Base-by-base conservation (phyloP, 1,284 basidiomycete species). In the Inonotus hispidus region DNA sequence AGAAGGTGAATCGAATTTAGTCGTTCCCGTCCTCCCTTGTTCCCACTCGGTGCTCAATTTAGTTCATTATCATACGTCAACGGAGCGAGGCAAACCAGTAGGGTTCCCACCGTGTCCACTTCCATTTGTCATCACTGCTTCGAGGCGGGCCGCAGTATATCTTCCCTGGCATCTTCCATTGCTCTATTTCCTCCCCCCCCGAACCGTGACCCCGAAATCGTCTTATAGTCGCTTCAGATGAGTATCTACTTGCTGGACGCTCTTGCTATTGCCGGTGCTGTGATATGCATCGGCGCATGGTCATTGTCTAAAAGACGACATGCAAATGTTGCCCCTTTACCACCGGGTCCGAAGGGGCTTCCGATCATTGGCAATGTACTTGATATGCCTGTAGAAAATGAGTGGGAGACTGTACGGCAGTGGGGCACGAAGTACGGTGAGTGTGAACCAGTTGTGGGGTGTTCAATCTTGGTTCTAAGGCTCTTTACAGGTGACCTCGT, bases 401-500 rank as follows among this genome's bases (percentile, higher is more conserved):
- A 60, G 14, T 65, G 63, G 61, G 56, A 60, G 32, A 60, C 47
- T 3, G 64, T 59, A 53, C 54, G 57, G 5, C 29, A 64, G 4
- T 67, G 66, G 66, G 60, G 58, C 35, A 55, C 64, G 37, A 62
- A 47, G 23, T 67, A 66, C 47, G 66, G 66, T 64, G 29, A 19
- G 35, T 43, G 41, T 6, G 41, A 19, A 14, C 11, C 6, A 43
- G 14, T 6, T 11, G 13, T 14, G 23, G 41, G 2, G 27, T 21
- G 3, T 19, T 3, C 25, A 23, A 2, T 0, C 23, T 3, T 39
- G 14, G 25, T 52, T 8, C 21, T 38, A 16, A 53, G 52, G 10
- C 27, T 27, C 41, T 19, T 45, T 38, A 3, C 52, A 88, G 86
- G 86, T 41, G 81, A 83, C 58, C 81, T 88, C 25, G 77, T 79